A percentile compares a stretch with the other conserved stretches of the same genome.
Evolutionary conservation across 768 basidiomycete species (phyloP).

Genomic region (Glaciozyma martinii): DNA sequence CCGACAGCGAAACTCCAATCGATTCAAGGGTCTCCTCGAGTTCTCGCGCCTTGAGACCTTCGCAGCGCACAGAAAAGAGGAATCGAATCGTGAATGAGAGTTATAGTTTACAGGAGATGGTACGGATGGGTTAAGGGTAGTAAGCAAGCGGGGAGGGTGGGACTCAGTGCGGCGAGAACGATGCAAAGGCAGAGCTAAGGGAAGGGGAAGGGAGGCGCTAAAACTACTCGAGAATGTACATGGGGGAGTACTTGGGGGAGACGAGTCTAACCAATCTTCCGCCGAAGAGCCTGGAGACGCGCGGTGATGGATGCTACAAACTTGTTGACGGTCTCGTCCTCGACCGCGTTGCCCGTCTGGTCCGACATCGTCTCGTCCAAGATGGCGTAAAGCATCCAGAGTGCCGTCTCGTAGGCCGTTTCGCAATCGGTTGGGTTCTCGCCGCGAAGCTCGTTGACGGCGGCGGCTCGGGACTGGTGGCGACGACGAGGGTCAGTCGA

Average conservation of each 20-base stretch:
- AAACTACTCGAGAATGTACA: background rate
- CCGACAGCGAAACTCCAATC: too few species aligned
- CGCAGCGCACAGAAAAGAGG: too few species aligned
- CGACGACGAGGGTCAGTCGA: conserved; percentile 1
- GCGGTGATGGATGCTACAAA: conserved; percentile 25
- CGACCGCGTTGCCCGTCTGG: conserved; percentile 35
- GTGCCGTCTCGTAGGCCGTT: conserved; percentile 84
- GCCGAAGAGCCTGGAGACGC: conserved; percentile 16
- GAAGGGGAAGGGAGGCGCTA: too few species aligned
- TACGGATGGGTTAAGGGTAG: too few species aligned
- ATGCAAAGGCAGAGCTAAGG: too few species aligned
- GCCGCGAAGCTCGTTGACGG: conserved; percentile 78
- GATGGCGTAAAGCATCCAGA: conserved; percentile 87
- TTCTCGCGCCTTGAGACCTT: too few species aligned
- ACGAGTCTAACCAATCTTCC: conserved; percentile 14
- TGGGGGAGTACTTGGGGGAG: background rate
- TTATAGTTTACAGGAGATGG: too few species aligned
- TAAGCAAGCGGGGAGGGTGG: too few species aligned
- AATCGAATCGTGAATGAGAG: too few species aligned
- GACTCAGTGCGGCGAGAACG: too few species aligned
- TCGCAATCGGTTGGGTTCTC: conserved; percentile 73
- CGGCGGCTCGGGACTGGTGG: conserved; percentile 77
- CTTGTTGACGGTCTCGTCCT: conserved; percentile 42
- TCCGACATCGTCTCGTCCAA: conserved; percentile 57
- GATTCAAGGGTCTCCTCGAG: too few species aligned